Evolutionary conservation across 2,329 filamentous ascomycete genomes (phyloP), one percentile per base, ranked within the genome.

Genomic region (Bipolaris cookei): DNA sequence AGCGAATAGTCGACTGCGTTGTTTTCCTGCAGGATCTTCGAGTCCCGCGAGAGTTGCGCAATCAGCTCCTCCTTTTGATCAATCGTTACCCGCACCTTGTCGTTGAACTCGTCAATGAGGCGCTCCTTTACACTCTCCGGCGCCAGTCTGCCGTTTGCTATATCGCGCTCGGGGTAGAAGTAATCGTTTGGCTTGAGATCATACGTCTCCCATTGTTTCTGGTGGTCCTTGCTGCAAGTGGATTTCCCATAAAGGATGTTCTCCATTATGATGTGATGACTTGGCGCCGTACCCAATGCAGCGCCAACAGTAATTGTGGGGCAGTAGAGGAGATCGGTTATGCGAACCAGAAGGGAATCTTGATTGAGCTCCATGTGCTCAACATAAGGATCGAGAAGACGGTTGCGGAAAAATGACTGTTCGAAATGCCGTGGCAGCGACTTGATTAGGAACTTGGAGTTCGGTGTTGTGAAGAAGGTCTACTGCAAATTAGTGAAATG

Each of bases 251-350:
- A 85, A 21, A 91, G 78, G 2, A 90, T 80, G 68, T 92, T 92
- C 72, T 91, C 89, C 90, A 92, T 92, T 66, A 92, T 81, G 58
- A 92, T 89, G 68, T 91, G 89, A 63, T 91, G 88, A 1, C 85
- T 86, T 0, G 90, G 89, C 0, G 87, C 85, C 1, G 83, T 76
- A 4, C 87, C 83, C 0, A 90, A 63, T 0, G 86, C 65, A 1
- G 83, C 81, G 0, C 89, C 89, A 1, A 92, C 68, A 0, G 86
- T 86, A 0, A 75, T 65, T 8, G 82, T 80, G 0, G 83, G 80
- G 0, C 83, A 81, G 49, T 85, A 82, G 0, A 91, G 79, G 56
- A 91, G 86, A 71, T 92, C 88, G 21, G 86, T 89, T 66, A 92
- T 91, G 48, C 88, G 86, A 4, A 90, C 85, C 1, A 92, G 80